Conservation (phyloP, 257 asterid genomes). For the Capsicum pubescens region DNA sequence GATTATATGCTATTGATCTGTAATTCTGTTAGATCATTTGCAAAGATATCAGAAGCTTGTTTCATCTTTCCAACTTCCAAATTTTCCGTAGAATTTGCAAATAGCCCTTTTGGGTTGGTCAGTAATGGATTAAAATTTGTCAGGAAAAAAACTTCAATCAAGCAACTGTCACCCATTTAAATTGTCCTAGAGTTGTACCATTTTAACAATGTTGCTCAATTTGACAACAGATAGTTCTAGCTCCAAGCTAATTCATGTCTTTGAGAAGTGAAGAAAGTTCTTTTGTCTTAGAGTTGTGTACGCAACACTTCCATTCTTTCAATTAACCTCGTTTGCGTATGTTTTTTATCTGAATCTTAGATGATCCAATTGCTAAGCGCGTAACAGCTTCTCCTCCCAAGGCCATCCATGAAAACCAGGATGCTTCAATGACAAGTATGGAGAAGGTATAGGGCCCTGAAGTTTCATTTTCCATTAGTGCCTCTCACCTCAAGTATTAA, state of each 20-base stretch:
- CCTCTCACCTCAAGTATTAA: not conserved
- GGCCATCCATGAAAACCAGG: conserved; percentile 46
- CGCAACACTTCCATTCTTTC: not conserved
- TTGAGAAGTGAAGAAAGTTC: conserved; percentile 2
- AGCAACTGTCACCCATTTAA: not conserved
- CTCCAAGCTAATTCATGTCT: conserved; percentile 23
- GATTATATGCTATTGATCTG: not conserved
- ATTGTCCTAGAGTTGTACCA: not conserved
- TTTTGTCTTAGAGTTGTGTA: conserved; percentile 11
- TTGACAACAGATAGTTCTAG: not conserved
- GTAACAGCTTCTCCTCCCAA: conserved; percentile 47
- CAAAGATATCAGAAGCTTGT: conserved; percentile 16
- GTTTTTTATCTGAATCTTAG: conserved; percentile 46
- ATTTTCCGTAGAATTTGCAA: not conserved
- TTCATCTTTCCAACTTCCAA: not conserved
- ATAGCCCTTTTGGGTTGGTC: conserved; percentile 8
- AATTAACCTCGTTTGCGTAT: conserved; percentile 28
- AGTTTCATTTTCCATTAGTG: conserved; percentile 27
- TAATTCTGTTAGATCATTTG: conserved; percentile 15
- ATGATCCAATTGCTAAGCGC: conserved; percentile 87
- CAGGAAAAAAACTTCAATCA: not conserved
- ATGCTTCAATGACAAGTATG: conserved; percentile 47
- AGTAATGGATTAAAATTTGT: not conserved
- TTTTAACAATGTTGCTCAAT: not conserved
- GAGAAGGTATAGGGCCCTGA: conserved; percentile 38